These are phyloP conservation scores for Pichia sp. DNA, from an alignment of 1,139 yeast genomes.

Conservation along the genomic window DNA sequence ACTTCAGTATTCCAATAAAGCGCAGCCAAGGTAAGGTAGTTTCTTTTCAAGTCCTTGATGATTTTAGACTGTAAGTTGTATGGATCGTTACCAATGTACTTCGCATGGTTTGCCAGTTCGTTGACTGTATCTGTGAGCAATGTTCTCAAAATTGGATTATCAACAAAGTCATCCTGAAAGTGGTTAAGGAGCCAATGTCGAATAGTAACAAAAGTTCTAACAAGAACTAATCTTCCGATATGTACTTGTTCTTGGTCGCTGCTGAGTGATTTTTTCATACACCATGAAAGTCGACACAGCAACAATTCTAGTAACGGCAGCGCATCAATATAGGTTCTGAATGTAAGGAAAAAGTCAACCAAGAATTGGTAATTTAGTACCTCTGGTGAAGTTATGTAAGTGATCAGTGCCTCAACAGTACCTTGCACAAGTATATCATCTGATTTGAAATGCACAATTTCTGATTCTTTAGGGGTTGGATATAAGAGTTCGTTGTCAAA, in stretches of 20 bases:
- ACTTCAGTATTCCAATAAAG: conserved; percentile 38
- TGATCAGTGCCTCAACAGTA: conserved; percentile 47
- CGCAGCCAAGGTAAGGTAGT: conserved; percentile 30
- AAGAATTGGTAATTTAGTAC: conserved; percentile 70
- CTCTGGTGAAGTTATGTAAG: conserved; percentile 72
- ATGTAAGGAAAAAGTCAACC: conserved; percentile 82
- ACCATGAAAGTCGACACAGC: conserved; percentile 66
- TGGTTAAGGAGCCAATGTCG: conserved; percentile 87
- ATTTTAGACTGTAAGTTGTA: conserved; percentile 35
- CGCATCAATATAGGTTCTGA: conserved; percentile 60
- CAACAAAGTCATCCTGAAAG: conserved; percentile 60
- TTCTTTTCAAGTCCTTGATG: conserved; percentile 36
- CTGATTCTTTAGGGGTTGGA: conserved; percentile 26
- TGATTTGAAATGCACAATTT: conserved; percentile 20
- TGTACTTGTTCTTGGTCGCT: conserved; percentile 32
- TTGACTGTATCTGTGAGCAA: conserved; percentile 44
- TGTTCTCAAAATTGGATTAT: conserved; percentile 39
- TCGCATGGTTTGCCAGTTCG: conserved; percentile 26
- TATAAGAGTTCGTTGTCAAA: conserved; percentile 26
- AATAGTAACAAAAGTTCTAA: conserved; percentile 79
- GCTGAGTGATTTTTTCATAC: conserved; percentile 35
- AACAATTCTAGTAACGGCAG: conserved; percentile 53
- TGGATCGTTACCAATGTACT: conserved; percentile 14
- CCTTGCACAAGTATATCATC: conserved; percentile 15
- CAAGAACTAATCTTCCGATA: conserved; percentile 62